Percentiles rank a stretch among this genome's conserved stretches.
These are phyloP conservation scores for Decorospora gaudefroyi DNA, from an alignment of 2,329 filamentous ascomycete genomes.

Conservation along the genomic window DNA sequence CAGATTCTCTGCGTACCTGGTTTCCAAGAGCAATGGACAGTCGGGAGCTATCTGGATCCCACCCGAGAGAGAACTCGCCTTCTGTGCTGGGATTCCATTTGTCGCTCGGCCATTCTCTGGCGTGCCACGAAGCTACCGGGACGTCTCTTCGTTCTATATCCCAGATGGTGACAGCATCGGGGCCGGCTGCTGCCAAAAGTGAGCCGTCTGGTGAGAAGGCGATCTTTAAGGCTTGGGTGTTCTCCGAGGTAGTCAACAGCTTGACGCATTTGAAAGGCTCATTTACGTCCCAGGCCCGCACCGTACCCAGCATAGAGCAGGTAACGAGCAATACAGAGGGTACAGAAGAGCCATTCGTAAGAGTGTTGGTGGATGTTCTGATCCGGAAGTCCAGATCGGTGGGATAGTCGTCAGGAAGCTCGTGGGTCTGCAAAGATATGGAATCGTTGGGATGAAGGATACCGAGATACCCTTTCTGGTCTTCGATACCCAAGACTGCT, in stretches of 20 bases:
- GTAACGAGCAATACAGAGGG: constrained; percentile 46
- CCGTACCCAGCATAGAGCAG: constrained; percentile 48
- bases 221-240: constrained; percentile 48
- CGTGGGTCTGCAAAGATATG: constrained; percentile 39
- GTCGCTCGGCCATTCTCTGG: constrained; percentile 30
- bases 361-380: constrained; percentile 16
- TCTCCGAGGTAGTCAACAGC: constrained; percentile 36
- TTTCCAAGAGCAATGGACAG: constrained; percentile 47
- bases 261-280: constrained; percentile 42
- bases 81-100: constrained; percentile 43
- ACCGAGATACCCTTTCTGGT: constrained; percentile 38
- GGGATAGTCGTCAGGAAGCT: constrained; percentile 43
- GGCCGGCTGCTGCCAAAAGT: constrained; percentile 52
- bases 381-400: constrained; percentile 51
- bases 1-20: constrained; percentile 33
- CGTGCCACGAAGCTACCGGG: constrained; percentile 45
- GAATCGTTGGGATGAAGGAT: constrained; percentile 44
- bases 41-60: constrained; percentile 47
- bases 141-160: constrained; percentile 42
- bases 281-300: constrained; percentile 50
- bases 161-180: constrained; percentile 54
- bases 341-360: constrained; percentile 26
- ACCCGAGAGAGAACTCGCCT: constrained; percentile 46
- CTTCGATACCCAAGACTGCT: constrained; percentile 40
- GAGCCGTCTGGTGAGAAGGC: constrained; percentile 52